Base-by-base conservation (phyloP, 1,139 yeast genomes). In the Suhomyces terraborum region DNA sequence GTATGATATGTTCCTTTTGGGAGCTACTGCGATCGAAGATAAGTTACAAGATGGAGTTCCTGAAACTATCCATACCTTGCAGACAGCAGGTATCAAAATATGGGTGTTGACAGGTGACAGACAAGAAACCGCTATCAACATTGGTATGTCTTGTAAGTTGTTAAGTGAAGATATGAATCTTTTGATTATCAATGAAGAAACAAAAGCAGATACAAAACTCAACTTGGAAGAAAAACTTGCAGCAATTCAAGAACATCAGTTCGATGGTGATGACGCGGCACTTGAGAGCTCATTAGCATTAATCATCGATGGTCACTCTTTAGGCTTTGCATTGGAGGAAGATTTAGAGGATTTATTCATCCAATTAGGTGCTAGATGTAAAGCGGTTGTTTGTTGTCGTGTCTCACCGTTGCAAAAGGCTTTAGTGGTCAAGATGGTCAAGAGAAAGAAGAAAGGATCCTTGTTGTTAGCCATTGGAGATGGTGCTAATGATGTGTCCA, bases 41-140 rank as follows among this genome's bases (percentile, higher is more conserved):
- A 91, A 93, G 58, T 73, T 94, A 41, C 99, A 94, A 66, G 98
- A 93, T 46, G 98, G 97, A 27, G 99, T 94, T 10, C 98, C 98
- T 1, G 98, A 94, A 52, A 89, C 98, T 1, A 94, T 94, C 45
- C 93, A 88, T 50, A 87, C 95, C 4, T 73, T 94, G 44, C 98
- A 93, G 61, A 88, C 86, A 43, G 99, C 99, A 0, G 98, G 98
- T 12, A 89, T 94, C 52, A 93, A 89, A 60, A 79, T 94, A 17
- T 94, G 98, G 99, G 97, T 94, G 23, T 73, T 94, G 43, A 94
- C 99, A 8, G 99, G 99, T 53, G 99, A 94, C 61, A 79, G 96
- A 58, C 98, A 93, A 61, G 99, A 94, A 64, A 94, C 99, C n/a
- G 99, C 98, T 1, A 87, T 94, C 49, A 94, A 94, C 59, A 93